Percentiles rank a stretch among this genome's conserved stretches.
Evolutionary conservation across 2,329 filamentous ascomycete genomes (phyloP).

Genomic region (Penicillium sclerotigenum): DNA sequence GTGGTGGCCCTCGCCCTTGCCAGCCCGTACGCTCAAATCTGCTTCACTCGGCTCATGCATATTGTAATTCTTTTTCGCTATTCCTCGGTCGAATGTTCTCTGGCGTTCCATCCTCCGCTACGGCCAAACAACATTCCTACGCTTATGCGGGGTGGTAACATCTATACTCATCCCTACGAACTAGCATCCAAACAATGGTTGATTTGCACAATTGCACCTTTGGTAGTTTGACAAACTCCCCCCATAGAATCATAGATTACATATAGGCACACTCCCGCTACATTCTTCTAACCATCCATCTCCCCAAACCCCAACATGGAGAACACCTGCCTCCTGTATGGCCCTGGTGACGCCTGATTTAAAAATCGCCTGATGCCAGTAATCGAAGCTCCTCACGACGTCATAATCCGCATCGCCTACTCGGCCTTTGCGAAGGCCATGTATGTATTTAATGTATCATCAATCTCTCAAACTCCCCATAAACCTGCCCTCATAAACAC

Average conservation of each 20-base stretch:
- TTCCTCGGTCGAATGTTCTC: neutral
- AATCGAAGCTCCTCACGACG: neutral
- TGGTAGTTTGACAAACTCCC: neutral
- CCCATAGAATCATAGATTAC: neutral
- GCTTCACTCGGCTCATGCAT: too few relatives aligned
- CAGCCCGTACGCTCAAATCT: neutral
- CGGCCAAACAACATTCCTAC: neutral
- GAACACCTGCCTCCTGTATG: neutral
- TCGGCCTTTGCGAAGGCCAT: too few relatives aligned
- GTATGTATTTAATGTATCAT: too few relatives aligned
- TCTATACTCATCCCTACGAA: neutral
- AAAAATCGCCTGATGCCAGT: neutral
- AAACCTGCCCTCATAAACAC: too few relatives aligned
- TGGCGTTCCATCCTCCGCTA: neutral
- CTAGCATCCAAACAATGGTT: neutral
- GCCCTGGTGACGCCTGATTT: neutral
- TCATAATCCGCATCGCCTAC: too few relatives aligned
- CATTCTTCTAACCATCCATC: neutral
- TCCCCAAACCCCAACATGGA: neutral
- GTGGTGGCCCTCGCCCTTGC: neutral
- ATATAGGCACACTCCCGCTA: neutral
- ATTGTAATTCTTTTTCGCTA: neutral
- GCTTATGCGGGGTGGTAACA: neutral
- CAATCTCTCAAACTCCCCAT: too few relatives aligned
- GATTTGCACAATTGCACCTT: neutral